Base-by-base conservation (phyloP, 139 green algal genomes). In the Gonium pectorale region DNA sequence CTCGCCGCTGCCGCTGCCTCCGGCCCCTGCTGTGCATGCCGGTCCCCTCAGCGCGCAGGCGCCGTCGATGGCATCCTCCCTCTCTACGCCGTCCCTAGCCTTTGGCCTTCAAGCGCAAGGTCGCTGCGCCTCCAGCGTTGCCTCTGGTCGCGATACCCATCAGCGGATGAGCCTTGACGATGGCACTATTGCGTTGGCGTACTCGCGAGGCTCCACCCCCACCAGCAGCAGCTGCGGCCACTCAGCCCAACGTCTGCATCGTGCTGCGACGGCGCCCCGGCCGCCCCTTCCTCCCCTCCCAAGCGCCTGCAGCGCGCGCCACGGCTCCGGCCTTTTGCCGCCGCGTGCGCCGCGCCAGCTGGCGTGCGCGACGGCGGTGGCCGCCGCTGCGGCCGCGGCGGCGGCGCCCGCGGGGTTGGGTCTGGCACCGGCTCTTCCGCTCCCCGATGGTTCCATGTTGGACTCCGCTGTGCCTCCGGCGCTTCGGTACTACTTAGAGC, bases 401-500 rank as follows among this genome's bases (percentile, higher is more conserved):
- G 40, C 15, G 15, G 38, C 51, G 31, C 33, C 29, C 52, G 73
- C 73, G 54, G 62, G 59, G 38, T 44, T 74, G 31, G 38, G 13
- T 29, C 44, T 35, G 60, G 77, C 77, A 2, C 77, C 77, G 0
- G 77, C 77, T 17, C 60, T 83, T 60, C 77, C 77, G 43, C 77
- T 83, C 3, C 77, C 75, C 13, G 51, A 74, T 43, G 60, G 60
- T 8, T 22, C 62, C 0, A 31, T 62, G 11, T 21, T 54, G 5
- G 43, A 73, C 21, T 43, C 60, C 2, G 22, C 41, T 1, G 77
- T 83, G 60, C 77, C 77, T 3, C 77, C 77, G 0, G 77, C 77
- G 8, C 59, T 83, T 21, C 41, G 77, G 1, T 83, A 83, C 77
- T 83, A 83, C 64, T 29, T 83, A 31, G 60, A n/a, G 2, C 77